These are phyloP conservation scores for Dillenia turbinata DNA, from an alignment of 164 flowering plant genomes.

Conservation along the genomic window DNA sequence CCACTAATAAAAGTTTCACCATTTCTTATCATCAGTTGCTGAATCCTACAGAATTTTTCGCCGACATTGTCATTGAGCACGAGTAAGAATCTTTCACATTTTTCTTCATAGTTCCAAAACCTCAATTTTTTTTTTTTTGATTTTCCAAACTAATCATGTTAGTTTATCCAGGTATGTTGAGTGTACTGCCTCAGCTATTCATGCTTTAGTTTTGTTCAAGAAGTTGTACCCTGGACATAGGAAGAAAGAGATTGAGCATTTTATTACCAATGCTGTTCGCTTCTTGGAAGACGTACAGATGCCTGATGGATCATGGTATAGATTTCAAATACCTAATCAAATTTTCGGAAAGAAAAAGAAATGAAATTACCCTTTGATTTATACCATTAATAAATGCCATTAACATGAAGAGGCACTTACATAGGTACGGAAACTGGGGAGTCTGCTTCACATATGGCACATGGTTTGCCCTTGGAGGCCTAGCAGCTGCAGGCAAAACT, in stretches of 20 bases:
- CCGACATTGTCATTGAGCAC: slow-evolving; percentile 23
- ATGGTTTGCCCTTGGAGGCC: slow-evolving; percentile 40
- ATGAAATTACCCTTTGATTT: background rate
- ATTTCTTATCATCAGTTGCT: slow-evolving; percentile 12
- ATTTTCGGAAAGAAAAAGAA: background rate
- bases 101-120: background rate
- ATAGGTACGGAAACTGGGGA: slow-evolving; percentile 42
- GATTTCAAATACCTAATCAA: background rate
- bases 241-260: slow-evolving; percentile 29
- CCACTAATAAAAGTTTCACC: background rate
- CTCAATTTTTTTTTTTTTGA: background rate
- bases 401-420: background rate
- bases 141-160: background rate
- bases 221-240: slow-evolving; percentile 39
- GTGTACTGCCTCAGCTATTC: slow-evolving; percentile 38
- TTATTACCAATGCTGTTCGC: slow-evolving; percentile 22
- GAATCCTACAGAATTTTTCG: slow-evolving; percentile 30
- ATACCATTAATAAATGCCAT: background rate
- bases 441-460: slow-evolving; percentile 44
- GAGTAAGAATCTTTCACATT: slow-evolving; percentile 14
- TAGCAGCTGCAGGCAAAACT: slow-evolving; percentile 33
- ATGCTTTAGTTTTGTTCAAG: slow-evolving; percentile 34
- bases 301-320: slow-evolving; percentile 37
- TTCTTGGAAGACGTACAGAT: slow-evolving; percentile 28
- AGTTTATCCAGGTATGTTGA: slow-evolving; percentile 21